phyloP scores from a whole-genome alignment of 352 stramenopile genomes.

The Thalassiosira hispida region DNA sequence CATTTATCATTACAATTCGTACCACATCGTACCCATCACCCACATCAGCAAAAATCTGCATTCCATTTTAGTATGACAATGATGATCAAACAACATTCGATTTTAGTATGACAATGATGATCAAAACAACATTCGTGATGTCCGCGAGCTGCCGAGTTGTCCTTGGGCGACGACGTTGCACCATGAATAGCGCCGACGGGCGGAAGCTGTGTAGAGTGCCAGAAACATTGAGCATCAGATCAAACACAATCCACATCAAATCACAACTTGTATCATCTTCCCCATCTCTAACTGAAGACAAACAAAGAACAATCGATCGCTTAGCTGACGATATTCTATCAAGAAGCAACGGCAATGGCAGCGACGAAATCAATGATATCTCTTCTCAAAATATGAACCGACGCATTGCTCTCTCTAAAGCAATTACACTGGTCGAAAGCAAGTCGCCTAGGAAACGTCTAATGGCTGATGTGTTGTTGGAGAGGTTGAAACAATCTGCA shows the following conservation, averaged over 20 bases:
- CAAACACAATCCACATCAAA: background rate
- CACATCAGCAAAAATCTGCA: too few species aligned
- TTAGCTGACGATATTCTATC: slow-evolving; percentile 34
- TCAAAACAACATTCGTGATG: background rate
- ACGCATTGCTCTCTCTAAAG: slow-evolving; percentile 70
- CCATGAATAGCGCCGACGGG: background rate
- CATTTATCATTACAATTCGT: too few species aligned
- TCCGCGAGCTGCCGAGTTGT: slow-evolving; percentile 1
- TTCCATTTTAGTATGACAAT: too few species aligned
- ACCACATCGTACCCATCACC: too few species aligned
- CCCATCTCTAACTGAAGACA: slow-evolving; percentile 28
- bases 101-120: background rate
- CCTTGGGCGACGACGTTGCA: background rate
- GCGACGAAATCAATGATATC: slow-evolving; percentile 5
- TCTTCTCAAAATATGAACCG: slow-evolving; percentile 28
- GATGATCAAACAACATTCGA: too few species aligned
- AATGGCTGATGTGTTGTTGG: slow-evolving; percentile 71
- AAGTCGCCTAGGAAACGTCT: slow-evolving; percentile 52
- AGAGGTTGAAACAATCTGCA: slow-evolving; percentile 42
- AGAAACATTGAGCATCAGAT: background rate
- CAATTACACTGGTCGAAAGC: slow-evolving; percentile 82
- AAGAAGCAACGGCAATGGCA: slow-evolving; percentile 7
- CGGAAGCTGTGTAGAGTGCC: background rate
- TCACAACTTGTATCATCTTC: slow-evolving; percentile 1
- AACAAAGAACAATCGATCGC: slow-evolving; percentile 20